Evolutionary conservation across 441 rosid species (phyloP).

Genomic region (Croton setiger): DNA sequence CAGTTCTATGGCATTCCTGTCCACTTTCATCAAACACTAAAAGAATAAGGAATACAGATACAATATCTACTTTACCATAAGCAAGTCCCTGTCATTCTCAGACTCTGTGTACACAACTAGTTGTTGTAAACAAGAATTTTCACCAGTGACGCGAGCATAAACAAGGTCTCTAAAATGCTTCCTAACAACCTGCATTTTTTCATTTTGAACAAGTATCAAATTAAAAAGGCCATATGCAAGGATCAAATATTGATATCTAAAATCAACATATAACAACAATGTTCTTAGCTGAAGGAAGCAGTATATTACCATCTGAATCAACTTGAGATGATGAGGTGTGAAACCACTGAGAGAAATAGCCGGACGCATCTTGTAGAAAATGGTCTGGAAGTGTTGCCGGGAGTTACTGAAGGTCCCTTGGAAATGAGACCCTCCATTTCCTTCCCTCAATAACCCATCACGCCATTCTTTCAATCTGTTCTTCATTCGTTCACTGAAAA

Average conservation of each 20-base stretch:
- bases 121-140: conserved; percentile 35
- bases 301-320: conserved; percentile 55
- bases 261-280: background rate
- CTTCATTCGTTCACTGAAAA: conserved; percentile 40
- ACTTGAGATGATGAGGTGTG: conserved; percentile 71
- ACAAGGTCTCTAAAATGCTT: conserved; percentile 77
- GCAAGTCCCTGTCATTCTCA: conserved; percentile 50
- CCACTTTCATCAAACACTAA: background rate
- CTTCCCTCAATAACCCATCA: conserved; percentile 32
- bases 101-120: conserved; percentile 68
- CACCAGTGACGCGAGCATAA: conserved; percentile 37
- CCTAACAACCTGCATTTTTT: conserved; percentile 43
- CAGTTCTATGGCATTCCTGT: background rate
- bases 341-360: conserved; percentile 63
- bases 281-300: background rate
- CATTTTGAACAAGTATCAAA: conserved; percentile 4
- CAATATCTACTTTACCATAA: conserved; percentile 50
- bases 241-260: background rate
- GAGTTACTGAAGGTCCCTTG: conserved; percentile 25
- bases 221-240: background rate
- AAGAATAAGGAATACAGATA: background rate
- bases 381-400: conserved; percentile 43
- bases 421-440: conserved; percentile 27
- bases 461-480: conserved; percentile 20
- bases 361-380: conserved; percentile 68